A percentile compares a stretch with the other conserved stretches of the same genome.
Conservation (phyloP, 2,329 filamentous ascomycete species). For the Acarospora socialis region DNA sequence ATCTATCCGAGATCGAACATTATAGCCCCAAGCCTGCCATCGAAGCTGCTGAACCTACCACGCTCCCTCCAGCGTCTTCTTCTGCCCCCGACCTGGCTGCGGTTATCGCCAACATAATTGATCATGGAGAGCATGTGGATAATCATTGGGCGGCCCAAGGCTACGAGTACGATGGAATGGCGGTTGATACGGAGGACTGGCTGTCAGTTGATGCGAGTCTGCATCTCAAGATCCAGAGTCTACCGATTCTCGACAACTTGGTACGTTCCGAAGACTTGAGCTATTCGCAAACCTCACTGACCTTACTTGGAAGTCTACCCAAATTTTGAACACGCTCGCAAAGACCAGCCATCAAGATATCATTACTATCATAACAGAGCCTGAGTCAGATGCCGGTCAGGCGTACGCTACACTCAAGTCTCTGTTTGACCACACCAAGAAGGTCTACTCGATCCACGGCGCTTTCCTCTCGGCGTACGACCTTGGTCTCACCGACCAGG, state of each 20-base stretch:
- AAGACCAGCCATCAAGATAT: constrained; percentile 43
- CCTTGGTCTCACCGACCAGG: constrained; percentile 35
- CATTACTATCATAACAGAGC: constrained; percentile 41
- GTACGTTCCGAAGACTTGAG: constrained; percentile 25
- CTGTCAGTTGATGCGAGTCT: constrained; percentile 24
- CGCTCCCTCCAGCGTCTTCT: constrained; percentile 12
- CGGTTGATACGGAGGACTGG: constrained; percentile 8
- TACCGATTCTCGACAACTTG: constrained; percentile 47
- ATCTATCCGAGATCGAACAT: neutral
- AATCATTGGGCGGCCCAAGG: constrained; percentile 19
- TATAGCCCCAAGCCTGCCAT: neutral
- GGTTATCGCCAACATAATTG: constrained; percentile 30
- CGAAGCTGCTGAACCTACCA: neutral
- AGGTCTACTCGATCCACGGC: constrained; percentile 42
- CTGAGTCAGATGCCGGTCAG: constrained; percentile 42
- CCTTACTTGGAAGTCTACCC: constrained; percentile 33
- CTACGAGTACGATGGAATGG: constrained; percentile 1
- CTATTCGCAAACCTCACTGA: constrained; percentile 11
- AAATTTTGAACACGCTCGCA: constrained; percentile 43
- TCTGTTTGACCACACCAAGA: constrained; percentile 49
- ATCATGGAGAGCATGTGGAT: constrained; percentile 29
- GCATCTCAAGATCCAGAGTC: constrained; percentile 42
- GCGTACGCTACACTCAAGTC: constrained; percentile 48
- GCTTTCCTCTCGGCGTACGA: constrained; percentile 42
- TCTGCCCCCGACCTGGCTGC: constrained; percentile 23